These are phyloP conservation scores for Allium cepa DNA, from an alignment of 106 monocot species.

Conservation along the genomic window DNA sequence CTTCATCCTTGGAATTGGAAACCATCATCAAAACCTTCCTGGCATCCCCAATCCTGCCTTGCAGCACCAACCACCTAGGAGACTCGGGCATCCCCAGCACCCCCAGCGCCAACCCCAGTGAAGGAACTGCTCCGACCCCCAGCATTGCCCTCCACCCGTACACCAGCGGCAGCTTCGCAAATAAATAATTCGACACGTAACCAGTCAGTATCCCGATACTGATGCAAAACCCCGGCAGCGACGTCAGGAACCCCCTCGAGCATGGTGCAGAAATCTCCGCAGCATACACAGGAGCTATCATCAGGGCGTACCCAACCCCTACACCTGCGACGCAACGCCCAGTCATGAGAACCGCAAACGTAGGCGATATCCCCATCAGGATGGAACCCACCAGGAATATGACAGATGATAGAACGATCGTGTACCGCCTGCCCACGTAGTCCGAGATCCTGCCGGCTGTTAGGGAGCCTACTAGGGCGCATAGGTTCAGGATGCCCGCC, in stretches of 20 bases:
- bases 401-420: constrained; percentile 50
- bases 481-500: constrained; percentile 69
- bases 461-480: constrained; percentile 54
- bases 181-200: constrained; percentile 36
- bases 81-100: constrained; percentile 44
- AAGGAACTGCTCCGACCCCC: constrained; percentile 28
- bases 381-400: constrained; percentile 72
- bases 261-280: constrained; percentile 35
- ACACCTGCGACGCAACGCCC: constrained; percentile 77
- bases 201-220: constrained; percentile 35
- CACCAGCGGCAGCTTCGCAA: constrained; percentile 20
- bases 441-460: constrained; percentile 75
- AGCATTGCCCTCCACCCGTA: constrained; percentile 44
- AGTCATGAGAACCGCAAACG: constrained; percentile 60
- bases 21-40: constrained; percentile 14
- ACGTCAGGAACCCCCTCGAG: constrained; percentile 29
- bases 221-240: constrained; percentile 42
- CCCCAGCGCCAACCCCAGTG: constrained; percentile 14
- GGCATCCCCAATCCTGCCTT: constrained; percentile 24
- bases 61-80: constrained; percentile 45
- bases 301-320: constrained; percentile 62
- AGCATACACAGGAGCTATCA: constrained; percentile 70
- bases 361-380: constrained; percentile 64
- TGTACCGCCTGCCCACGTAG: constrained; percentile 68
- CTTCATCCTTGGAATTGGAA: constrained; percentile 27